Evolutionary conservation across 1,284 basidiomycete genomes (phyloP).

Genomic region (Boletus smithii): DNA sequence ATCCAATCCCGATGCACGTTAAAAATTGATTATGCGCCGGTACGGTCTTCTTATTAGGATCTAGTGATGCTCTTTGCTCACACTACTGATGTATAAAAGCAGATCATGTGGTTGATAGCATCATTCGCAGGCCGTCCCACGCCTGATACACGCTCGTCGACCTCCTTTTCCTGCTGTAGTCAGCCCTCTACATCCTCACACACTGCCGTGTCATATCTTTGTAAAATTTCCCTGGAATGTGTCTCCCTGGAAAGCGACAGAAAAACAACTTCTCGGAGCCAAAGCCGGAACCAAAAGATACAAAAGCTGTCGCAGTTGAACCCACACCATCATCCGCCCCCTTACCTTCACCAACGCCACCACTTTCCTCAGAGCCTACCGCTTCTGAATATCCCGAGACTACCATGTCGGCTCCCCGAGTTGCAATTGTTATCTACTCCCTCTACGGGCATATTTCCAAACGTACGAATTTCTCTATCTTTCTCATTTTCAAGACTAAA

Average conservation of each 20-base stretch:
- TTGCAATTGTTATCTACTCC: conserved; percentile 82
- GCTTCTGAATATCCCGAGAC: background rate
- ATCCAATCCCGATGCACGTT: background rate
- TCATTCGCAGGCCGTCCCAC: conserved; percentile 26
- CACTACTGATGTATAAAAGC: conserved; percentile 11
- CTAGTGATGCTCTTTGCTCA: background rate
- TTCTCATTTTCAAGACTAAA: background rate
- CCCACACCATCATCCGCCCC: conserved; percentile 12
- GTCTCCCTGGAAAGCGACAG: conserved; percentile 42
- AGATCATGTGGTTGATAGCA: conserved; percentile 15
- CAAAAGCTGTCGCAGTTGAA: conserved; percentile 15
- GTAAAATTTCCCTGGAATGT: conserved; percentile 31
- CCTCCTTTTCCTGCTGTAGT: background rate
- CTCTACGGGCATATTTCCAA: conserved; percentile 79
- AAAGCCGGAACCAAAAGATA: conserved; percentile 14
- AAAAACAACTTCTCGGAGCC: conserved; percentile 35
- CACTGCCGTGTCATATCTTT: background rate
- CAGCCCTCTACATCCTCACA: conserved; percentile 5
- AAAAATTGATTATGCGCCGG: background rate
- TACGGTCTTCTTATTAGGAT: conserved; percentile 4
- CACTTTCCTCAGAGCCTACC: conserved; percentile 4
- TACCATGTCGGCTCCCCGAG: conserved; percentile 45
- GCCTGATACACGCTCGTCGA: conserved; percentile 11
- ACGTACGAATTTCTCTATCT: conserved; percentile 42
- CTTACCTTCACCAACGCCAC: background rate